A percentile compares a stretch with the other conserved stretches of the same genome.
Conservation (phyloP, 257 asterid species). For the Solanum chiquidenum region DNA sequence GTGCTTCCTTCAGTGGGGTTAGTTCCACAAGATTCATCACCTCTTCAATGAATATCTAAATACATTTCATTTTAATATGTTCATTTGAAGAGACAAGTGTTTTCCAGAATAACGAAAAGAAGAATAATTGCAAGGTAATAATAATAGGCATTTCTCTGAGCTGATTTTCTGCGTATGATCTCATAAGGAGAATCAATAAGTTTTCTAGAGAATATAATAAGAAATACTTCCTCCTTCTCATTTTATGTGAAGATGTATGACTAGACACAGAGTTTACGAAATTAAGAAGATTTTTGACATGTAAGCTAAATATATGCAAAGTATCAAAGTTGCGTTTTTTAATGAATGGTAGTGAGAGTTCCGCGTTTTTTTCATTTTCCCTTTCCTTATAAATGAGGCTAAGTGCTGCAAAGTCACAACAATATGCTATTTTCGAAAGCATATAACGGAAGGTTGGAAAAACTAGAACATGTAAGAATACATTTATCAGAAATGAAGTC, state of each 20-base stretch:
- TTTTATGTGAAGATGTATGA: not conserved
- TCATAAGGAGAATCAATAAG: not conserved
- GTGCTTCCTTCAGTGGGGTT: not conserved
- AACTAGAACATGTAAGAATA: not conserved
- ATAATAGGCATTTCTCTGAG: not conserved
- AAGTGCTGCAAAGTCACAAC: not conserved
- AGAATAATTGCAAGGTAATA: not conserved
- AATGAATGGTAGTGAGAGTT: not conserved
- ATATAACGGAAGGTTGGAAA: not conserved
- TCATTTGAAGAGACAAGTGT: not conserved
- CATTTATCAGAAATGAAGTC: not conserved
- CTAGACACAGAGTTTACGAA: not conserved
- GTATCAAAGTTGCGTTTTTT: not conserved
- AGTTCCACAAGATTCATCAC: constrained; percentile 3
- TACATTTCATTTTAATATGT: not conserved
- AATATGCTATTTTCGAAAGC: not conserved
- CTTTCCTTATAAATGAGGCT: not conserved
- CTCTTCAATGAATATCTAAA: not conserved
- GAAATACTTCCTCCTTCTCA: not conserved
- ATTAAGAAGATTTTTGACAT: not conserved
- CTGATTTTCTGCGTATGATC: not conserved
- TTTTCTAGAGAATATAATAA: not conserved
- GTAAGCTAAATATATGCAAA: not conserved
- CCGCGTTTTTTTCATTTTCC: not conserved
- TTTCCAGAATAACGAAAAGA: not conserved